phyloP scores from a whole-genome alignment of 2,329 filamentous ascomycete genomes.

The Phialemoniopsis sp. region DNA sequence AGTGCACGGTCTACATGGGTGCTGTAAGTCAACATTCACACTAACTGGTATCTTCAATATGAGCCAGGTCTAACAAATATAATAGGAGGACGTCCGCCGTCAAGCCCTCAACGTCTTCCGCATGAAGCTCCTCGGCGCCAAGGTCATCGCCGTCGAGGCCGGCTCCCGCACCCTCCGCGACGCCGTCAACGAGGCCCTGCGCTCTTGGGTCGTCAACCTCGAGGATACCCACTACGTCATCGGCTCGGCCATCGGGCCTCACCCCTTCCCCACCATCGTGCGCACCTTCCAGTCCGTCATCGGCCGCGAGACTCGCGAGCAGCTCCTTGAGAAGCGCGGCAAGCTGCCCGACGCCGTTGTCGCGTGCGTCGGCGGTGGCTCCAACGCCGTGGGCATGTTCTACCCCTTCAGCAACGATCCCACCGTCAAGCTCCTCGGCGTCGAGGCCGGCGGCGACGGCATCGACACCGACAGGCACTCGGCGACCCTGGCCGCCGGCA shows the following conservation, averaged over 20 bases:
- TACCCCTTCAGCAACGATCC: constrained; percentile 87
- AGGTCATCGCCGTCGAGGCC: constrained; percentile 88
- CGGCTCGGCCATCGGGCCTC: constrained; percentile 92
- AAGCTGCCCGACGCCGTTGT: constrained; percentile 95
- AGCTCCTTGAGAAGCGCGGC: constrained; percentile 79
- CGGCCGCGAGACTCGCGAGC: constrained; percentile 87
- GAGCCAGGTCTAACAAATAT: no score
- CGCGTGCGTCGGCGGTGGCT: constrained; percentile 92
- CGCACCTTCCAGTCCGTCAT: constrained; percentile 97
- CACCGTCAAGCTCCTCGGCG: constrained; percentile 82
- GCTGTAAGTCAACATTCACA: constrained; percentile 43
- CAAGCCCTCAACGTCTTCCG: constrained; percentile 98
- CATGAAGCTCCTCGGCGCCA: constrained; percentile 92
- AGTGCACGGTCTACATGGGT: constrained; percentile 98
- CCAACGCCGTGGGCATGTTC: constrained; percentile 97
- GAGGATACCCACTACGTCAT: constrained; percentile 98
- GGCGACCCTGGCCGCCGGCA: constrained; percentile 81
- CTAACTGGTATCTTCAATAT: not conserved
- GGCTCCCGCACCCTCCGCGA: constrained; percentile 80
- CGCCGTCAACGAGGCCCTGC: constrained; percentile 92
- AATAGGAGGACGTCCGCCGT: constrained; percentile 83
- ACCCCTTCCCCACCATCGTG: constrained; percentile 97
- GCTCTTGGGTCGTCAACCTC: constrained; percentile 89
- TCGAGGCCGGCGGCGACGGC: constrained; percentile 93
- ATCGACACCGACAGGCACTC: constrained; percentile 81